Evolutionary conservation across 2,329 filamentous ascomycete species (phyloP).

Genomic region (Zopfia rhizophila): DNA sequence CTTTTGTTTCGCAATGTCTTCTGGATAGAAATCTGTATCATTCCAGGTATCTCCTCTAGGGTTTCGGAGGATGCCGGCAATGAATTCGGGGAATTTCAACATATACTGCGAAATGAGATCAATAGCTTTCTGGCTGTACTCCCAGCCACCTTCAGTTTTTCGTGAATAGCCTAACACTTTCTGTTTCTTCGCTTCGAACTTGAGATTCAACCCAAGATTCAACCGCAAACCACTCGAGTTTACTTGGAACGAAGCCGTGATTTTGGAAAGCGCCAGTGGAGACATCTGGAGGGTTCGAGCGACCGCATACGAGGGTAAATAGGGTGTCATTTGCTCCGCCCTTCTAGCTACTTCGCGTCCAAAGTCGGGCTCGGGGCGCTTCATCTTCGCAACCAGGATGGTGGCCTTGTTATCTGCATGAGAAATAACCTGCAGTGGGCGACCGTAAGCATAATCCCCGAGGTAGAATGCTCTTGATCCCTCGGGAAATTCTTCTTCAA

Average conservation of each 20-base stretch:
- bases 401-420: constrained; percentile 81
- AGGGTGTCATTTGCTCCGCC: constrained; percentile 76
- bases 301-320: constrained; percentile 88
- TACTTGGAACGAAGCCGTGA: constrained; percentile 93
- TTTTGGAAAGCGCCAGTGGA: constrained; percentile 89
- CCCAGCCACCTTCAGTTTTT: constrained; percentile 88
- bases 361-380: constrained; percentile 82
- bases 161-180: constrained; percentile 97
- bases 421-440: constrained; percentile 82
- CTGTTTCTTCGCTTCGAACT: constrained; percentile 94
- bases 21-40: constrained; percentile 87
- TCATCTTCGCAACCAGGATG: constrained; percentile 78
- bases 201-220: constrained; percentile 93
- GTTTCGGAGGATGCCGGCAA: constrained; percentile 85
- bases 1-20: constrained; percentile 75
- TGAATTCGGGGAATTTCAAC: constrained; percentile 93
- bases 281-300: constrained; percentile 84
- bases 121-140: constrained; percentile 89
- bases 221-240: constrained; percentile 82
- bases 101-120: constrained; percentile 88
- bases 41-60: constrained; percentile 85
- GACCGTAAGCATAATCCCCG: constrained; percentile 91
- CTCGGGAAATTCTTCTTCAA: constrained; percentile 90
- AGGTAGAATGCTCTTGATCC: constrained; percentile 90
- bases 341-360: constrained; percentile 76